Evolutionary conservation across 805 yeast species (phyloP), one percentile per base, ranked within the genome.

Genomic region (Ogataea corticis): DNA sequence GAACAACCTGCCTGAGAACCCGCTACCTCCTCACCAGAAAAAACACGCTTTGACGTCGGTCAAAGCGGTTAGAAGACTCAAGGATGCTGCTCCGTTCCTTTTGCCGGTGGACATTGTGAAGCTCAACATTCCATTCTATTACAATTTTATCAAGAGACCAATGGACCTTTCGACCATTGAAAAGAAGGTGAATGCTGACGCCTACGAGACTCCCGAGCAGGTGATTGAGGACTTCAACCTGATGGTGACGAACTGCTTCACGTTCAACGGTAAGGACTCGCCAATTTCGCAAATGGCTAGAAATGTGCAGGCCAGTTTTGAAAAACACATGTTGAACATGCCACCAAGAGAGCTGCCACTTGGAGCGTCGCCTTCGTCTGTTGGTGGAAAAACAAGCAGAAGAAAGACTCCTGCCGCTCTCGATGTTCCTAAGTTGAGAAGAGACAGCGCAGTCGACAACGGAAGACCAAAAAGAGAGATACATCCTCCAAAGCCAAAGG

Each of bases 131-230:
- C 99, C 99, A 3, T 81, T 86, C 52, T 94, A 94, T 65, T 88
- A 84, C 65, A 90, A 89, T 57, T 82, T 79, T 59, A 82, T 94
- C 58, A 75, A 79, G 52, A 74, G 84, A 58, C 99, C 99, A 32
- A 94, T 94, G 97, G 98, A 92, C 65, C 71, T 94, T 28, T 78
- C 91, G 3, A 89, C 97, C 1, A 87, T 94, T 53, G 99, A 94
- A 67, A 79, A 77, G 57, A 92, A 91, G 66, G 68, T 91, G 32
- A 72, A 62, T 33, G 79, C 66, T 7, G 80, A 82, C 59, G 91
- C 88, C 2, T 94, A 91, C 66, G 85, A 77, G 51, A 73, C 77
- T 4, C 83, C 90, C 10, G 77, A 77, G 51, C 82, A 82, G 51
- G 78, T 91, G 33, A 77, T 76, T 17, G 84, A 76, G 4, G 97